phyloP scores from a whole-genome alignment of 2,329 filamentous ascomycete genomes.

The Aphanocladium album region DNA sequence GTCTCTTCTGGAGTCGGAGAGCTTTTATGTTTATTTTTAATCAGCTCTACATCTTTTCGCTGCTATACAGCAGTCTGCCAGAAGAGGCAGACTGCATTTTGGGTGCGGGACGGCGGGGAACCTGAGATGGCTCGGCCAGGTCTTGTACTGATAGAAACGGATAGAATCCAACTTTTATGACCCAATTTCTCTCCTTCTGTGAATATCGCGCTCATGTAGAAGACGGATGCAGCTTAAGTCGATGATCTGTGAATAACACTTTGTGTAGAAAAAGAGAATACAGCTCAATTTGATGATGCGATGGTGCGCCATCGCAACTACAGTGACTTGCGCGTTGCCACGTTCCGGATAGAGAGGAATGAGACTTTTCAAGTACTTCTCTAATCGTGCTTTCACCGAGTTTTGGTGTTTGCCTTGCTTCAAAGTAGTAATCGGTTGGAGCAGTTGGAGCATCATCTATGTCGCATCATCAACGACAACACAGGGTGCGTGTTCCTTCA shows the following conservation, averaged over 20 bases:
- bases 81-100: background rate
- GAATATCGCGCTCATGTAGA: background rate
- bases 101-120: constrained; percentile 2
- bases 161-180: constrained; percentile 1
- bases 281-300: too few species aligned
- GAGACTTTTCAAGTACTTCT: too few species aligned
- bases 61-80: background rate
- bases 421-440: too few species aligned
- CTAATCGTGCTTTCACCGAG: too few species aligned
- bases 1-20: constrained; percentile 6
- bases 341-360: too few species aligned
- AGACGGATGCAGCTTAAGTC: background rate
- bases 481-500: too few species aligned
- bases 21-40: background rate
- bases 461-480: too few species aligned
- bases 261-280: too few species aligned
- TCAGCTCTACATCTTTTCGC: background rate
- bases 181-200: background rate
- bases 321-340: too few species aligned
- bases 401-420: too few species aligned
- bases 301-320: too few species aligned
- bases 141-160: background rate
- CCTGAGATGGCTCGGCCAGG: constrained; percentile 7
- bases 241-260: background rate
- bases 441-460: too few species aligned